Conservation (phyloP, 345 rosid species). For the Xanthoceras sorbifolium region DNA sequence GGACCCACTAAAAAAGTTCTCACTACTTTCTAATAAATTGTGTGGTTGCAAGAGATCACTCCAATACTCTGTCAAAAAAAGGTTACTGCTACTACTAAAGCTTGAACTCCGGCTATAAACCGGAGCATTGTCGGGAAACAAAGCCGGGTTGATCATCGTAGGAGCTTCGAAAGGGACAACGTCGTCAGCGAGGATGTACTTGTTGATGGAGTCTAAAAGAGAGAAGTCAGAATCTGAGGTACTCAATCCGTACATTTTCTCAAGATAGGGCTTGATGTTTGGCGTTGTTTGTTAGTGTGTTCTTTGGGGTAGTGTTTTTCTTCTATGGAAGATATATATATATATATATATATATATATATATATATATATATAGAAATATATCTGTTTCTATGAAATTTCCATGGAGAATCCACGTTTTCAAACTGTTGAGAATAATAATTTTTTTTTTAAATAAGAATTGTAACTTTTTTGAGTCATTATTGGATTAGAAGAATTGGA, state of each 20-base stretch:
- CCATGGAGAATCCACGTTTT: not conserved
- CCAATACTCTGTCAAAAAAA: constrained; percentile 27
- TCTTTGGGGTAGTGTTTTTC: too few relatives aligned
- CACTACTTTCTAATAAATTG: constrained; percentile 21
- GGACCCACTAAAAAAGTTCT: constrained; percentile 24
- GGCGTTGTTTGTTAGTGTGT: too few relatives aligned
- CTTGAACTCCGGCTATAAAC: not conserved
- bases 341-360: too few relatives aligned
- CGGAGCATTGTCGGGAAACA: not conserved
- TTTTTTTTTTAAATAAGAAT: not conserved
- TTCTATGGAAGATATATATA: too few relatives aligned
- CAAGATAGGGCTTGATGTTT: not conserved
- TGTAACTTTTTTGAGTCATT: not conserved
- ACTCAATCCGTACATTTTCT: constrained; percentile 10
- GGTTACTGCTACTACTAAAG: not conserved
- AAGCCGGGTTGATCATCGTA: not conserved
- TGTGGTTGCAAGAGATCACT: constrained; percentile 28
- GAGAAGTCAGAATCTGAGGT: constrained; percentile 18
- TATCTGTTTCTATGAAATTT: not conserved
- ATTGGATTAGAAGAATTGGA: not conserved
- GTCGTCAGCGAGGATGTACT: constrained; percentile 27
- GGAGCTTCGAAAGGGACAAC: constrained; percentile 8
- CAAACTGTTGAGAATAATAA: not conserved
- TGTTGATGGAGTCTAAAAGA: constrained; percentile 31
- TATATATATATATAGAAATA: not conserved